These are phyloP conservation scores for Domatiomyces globalis DNA, from an alignment of 2,329 filamentous ascomycete species.

Conservation along the genomic window DNA sequence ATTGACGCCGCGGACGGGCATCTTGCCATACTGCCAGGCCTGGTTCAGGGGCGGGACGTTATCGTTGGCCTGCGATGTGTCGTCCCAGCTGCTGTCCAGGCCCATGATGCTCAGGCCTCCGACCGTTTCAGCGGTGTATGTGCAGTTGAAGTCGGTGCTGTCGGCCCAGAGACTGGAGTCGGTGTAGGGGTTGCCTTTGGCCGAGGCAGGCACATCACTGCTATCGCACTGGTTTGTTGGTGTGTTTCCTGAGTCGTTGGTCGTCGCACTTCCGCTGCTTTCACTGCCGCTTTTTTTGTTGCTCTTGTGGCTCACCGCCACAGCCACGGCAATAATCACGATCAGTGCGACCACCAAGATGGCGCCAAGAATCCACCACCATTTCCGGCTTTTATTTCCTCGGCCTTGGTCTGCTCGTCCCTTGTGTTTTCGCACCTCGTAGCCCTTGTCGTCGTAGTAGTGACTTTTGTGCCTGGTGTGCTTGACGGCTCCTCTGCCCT, in stretches of 20 bases:
- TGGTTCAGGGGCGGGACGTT: slow-evolving; percentile 66
- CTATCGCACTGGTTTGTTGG: slow-evolving; percentile 39
- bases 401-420: slow-evolving; percentile 20
- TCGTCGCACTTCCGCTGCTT: not conserved
- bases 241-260: slow-evolving; percentile 13
- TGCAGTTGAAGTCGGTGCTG: slow-evolving; percentile 82
- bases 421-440: slow-evolving; percentile 7
- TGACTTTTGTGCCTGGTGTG: slow-evolving; percentile 25
- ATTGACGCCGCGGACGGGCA: slow-evolving; percentile 78
- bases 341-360: slow-evolving; percentile 41
- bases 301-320: slow-evolving; percentile 52
- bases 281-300: slow-evolving; percentile 19
- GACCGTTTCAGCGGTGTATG: slow-evolving; percentile 72
- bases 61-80: slow-evolving; percentile 61
- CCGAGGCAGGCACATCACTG: slow-evolving; percentile 48
- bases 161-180: slow-evolving; percentile 90
- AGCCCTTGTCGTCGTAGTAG: slow-evolving; percentile 24
- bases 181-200: slow-evolving; percentile 54
- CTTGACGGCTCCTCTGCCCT: slow-evolving; percentile 40
- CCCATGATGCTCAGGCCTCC: slow-evolving; percentile 88
- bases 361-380: slow-evolving; percentile 42
- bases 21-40: slow-evolving; percentile 62
- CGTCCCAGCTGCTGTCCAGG: slow-evolving; percentile 71
- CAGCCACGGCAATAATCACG: slow-evolving; percentile 54
- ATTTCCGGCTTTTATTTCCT: slow-evolving; percentile 26